Base-by-base conservation (phyloP, 495 filamentous ascomycete species). In the Neurospora sp. region DNA sequence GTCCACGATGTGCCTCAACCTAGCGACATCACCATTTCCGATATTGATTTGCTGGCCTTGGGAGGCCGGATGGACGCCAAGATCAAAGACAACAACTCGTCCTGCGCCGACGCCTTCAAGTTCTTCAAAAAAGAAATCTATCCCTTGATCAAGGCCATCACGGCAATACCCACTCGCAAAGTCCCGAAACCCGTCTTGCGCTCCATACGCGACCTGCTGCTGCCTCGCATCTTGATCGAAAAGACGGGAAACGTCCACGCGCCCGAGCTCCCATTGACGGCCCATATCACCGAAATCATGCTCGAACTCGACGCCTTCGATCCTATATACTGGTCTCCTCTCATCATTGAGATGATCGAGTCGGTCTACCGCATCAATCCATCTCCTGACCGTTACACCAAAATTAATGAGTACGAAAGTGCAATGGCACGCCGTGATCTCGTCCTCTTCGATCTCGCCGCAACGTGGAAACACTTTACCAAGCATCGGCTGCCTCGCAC, bases 91-190 rank as follows among this genome's bases (percentile, higher is more conserved):
- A 65, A 65, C 53, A 31, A 35, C 35, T 31, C 27, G 42, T 22
- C 70, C 17, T 45, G 53, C 53, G 53, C 71, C 12, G 77, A 81
- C 2, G 77, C 83, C 14, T 87, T 81, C 74, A 20, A 69, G 8
- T 82, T 80, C 69, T 85, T 86, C 72, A 76, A 81, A 14, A 72
- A 80, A 22, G 76, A 79, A n/a, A 76, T 84, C 31, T 76, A 78
- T 22, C 83, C 82, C 17, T 74, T 75, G 41, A 69, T 81, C 27
- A 59, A 35, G 16, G 35, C 53, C 53, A 65, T 65, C 53, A 17
- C 22, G 53, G 53, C 53, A 31, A 16, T 8, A 3, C 53, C 53
- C 17, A 65, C 27, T 37, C 53, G 53, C 22, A 31, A 65, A 65
- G 27, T 65, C 53, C 53, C 53, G 27, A 65, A 65, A 65, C 53